A percentile compares a stretch with the other conserved stretches of the same genome.
Conservation (phyloP, 1,284 basidiomycete genomes). For the Gymnopus androsaceus region DNA sequence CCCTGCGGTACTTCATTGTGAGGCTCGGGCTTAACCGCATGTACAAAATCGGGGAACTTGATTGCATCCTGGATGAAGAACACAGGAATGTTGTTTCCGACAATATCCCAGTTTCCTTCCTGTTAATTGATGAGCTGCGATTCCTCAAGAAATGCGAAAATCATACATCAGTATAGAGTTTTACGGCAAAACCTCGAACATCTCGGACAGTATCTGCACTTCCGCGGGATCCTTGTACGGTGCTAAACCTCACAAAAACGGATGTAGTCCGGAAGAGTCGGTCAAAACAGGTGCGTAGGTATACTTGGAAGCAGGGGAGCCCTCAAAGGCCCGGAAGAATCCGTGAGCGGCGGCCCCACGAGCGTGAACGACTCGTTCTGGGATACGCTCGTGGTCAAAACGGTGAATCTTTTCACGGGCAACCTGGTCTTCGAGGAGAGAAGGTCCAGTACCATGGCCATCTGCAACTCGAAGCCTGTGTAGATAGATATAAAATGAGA, state of each 20-base stretch:
- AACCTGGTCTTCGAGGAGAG: slow-evolving; percentile 68
- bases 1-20: slow-evolving; percentile 69
- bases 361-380: slow-evolving; percentile 77
- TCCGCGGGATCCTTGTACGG: slow-evolving; percentile 76
- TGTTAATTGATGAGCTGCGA: background rate
- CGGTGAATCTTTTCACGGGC: slow-evolving; percentile 72
- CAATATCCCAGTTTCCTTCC: slow-evolving; percentile 83
- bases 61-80: slow-evolving; percentile 88
- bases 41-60: slow-evolving; percentile 83
- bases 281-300: slow-evolving; percentile 71
- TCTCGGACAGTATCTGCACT: slow-evolving; percentile 80
- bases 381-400: slow-evolving; percentile 85
- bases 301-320: slow-evolving; percentile 57
- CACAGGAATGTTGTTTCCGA: slow-evolving; percentile 79
- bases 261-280: slow-evolving; percentile 72
- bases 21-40: slow-evolving; percentile 81
- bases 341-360: slow-evolving; percentile 83
- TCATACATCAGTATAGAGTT: slow-evolving; percentile 67
- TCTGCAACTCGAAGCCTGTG: slow-evolving; percentile 55
- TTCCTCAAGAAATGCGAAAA: background rate
- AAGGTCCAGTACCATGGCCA: slow-evolving; percentile 47
- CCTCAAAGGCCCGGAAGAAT: slow-evolving; percentile 73
- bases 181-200: slow-evolving; percentile 80
- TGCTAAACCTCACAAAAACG: slow-evolving; percentile 80
- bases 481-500: background rate